Evolutionary conservation across 2,329 filamentous ascomycete genomes (phyloP).

Genomic region (Aspergillus ibericus): DNA sequence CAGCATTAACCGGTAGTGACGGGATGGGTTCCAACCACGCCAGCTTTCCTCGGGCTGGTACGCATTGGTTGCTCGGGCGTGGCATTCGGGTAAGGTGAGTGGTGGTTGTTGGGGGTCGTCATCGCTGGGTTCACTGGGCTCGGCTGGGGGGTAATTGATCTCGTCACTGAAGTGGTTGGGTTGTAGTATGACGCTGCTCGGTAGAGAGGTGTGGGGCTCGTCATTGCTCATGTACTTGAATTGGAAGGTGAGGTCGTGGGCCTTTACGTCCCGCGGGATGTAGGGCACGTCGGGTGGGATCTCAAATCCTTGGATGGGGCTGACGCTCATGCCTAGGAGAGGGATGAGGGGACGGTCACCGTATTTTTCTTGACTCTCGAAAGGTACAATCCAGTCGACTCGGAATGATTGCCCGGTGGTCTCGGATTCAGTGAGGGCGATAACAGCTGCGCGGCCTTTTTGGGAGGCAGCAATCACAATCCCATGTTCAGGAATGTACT

Average conservation of each 20-base stretch:
- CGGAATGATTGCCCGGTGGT: constrained; percentile 48
- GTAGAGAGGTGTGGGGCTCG: neutral
- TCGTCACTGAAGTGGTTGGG: neutral
- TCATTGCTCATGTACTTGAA: constrained; percentile 17
- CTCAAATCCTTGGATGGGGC: constrained; percentile 56
- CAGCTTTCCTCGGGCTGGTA: constrained; percentile 39
- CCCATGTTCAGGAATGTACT: constrained; percentile 60
- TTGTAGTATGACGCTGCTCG: neutral
- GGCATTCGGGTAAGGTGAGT: constrained; percentile 35
- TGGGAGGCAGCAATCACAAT: constrained; percentile 59
- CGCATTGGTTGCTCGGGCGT: constrained; percentile 33
- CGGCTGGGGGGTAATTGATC: neutral
- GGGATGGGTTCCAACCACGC: constrained; percentile 43
- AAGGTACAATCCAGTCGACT: constrained; percentile 59
- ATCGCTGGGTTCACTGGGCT: neutral
- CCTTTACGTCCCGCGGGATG: constrained; percentile 28
- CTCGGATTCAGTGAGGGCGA: constrained; percentile 50
- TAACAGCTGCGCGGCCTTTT: constrained; percentile 56
- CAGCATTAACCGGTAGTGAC: constrained; percentile 55
- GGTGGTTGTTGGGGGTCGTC: neutral
- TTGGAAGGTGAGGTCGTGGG: constrained; percentile 21
- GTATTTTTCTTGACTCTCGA: constrained; percentile 48
- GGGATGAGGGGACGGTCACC: constrained; percentile 45
- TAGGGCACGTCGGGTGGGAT: constrained; percentile 35
- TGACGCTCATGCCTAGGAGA: constrained; percentile 57